Base-by-base conservation (phyloP, 208 protist species). In the Leptomonas seymouri region DNA sequence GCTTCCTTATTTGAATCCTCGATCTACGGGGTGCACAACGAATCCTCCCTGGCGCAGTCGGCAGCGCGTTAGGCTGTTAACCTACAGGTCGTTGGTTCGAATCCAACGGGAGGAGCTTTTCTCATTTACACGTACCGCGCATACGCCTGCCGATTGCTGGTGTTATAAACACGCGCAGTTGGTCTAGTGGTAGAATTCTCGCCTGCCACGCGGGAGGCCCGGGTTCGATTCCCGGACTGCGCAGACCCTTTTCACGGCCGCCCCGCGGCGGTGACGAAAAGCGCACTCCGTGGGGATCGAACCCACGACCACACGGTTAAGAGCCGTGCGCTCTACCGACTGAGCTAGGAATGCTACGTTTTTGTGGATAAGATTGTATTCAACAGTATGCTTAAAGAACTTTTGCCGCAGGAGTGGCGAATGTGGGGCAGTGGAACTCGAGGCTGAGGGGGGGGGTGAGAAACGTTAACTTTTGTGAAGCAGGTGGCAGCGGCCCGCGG, bases 251-350 rank as follows among this genome's bases (percentile, higher is more conserved):
- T 39, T 39, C 34, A 9, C 3, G 7, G 9, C 34, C 34, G 34
- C 34, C 7, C n/a, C 34, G 34, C 34, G 34, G 34, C 34, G 34
- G 34, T 39, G 34, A 12, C 9, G 68, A 82, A 82, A 80, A 78
- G 64, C 80, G 80, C 64, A 71, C 79, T 78, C 89, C 86, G 86
- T 95, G 86, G 89, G 89, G 89, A 74, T 98, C 97, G 97, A 98
- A 98, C 97, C 97, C 94, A 94, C 95, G 95, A 98, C 97, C 95
- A 97, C 95, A 95, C 91, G 95, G 90, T 98, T 98, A 98, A 98
- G 90, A 98, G 96, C 90, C 94, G 85, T 93, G 94, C 93, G 95
- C 95, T 98, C 95, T 98, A 98, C 95, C 95, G 93, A 98, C 95
- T 98, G 94, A 98, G 94, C 95, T 98, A 98, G 93, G 84, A 81